Conservation (phyloP, 352 stramenopile species). For the Phytophthora citrophthora region DNA sequence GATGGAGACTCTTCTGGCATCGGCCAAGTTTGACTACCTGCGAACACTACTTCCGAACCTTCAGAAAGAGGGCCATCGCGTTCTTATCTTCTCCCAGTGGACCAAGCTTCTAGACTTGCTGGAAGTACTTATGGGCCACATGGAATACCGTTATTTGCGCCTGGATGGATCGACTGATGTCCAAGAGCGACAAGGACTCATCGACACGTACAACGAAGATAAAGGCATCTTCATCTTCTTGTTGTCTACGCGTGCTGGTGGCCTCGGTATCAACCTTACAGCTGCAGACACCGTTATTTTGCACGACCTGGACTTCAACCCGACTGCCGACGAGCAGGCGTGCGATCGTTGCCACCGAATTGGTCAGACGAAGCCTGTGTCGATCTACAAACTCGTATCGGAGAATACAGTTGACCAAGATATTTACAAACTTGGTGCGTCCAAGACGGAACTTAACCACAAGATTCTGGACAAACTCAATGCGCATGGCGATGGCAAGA, state of each 20-base stretch:
- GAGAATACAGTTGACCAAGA: constrained; percentile 92
- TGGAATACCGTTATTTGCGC: constrained; percentile 79
- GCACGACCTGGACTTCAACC: constrained; percentile 90
- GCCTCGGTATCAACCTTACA: constrained; percentile 98
- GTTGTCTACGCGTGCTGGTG: constrained; percentile 96
- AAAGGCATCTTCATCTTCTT: constrained; percentile 96
- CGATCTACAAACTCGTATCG: constrained; percentile 94
- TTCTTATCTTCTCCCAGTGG: constrained; percentile 98
- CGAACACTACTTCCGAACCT: constrained; percentile 90
- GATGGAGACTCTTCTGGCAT: constrained; percentile 91
- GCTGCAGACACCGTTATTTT: constrained; percentile 91
- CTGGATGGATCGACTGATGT: constrained; percentile 84
- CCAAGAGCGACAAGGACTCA: constrained; percentile 75
- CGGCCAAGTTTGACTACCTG: constrained; percentile 95
- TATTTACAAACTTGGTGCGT: constrained; percentile 87
- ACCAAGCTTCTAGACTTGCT: constrained; percentile 96
- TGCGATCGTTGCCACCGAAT: constrained; percentile 92
- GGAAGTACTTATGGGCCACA: constrained; percentile 81
- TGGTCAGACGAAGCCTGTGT: constrained; percentile 88
- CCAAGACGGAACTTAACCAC: constrained; percentile 89
- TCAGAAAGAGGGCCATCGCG: constrained; percentile 87
- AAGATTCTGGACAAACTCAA: constrained; percentile 87
- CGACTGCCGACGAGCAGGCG: constrained; percentile 85
- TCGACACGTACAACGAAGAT: constrained; percentile 91
- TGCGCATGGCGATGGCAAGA: constrained; percentile 46